Percentiles rank a stretch among this genome's conserved stretches.
Conservation (phyloP, 169 alveolate genomes). For the Plasmodium malariae region DNA sequence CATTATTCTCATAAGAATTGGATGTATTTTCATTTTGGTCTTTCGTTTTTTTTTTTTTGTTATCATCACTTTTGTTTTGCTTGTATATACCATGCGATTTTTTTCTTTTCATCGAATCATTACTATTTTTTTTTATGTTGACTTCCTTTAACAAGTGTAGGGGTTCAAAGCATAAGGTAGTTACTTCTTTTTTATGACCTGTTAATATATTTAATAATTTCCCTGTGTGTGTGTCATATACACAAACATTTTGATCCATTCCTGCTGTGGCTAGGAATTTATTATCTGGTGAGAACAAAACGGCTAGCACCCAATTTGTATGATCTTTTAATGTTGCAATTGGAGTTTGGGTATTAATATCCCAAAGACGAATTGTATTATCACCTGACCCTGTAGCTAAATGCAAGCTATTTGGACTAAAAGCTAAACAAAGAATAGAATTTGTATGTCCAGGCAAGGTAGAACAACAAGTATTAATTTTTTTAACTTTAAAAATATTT, state of each 20-base stretch:
- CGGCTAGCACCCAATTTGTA: constrained; percentile 93
- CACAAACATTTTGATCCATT: constrained; percentile 90
- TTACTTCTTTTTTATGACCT: constrained; percentile 83
- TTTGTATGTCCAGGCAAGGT: constrained; percentile 94
- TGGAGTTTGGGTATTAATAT: constrained; percentile 94
- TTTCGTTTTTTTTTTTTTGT: neutral
- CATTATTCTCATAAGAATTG: neutral
- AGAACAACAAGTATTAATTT: constrained; percentile 92
- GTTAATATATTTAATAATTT: constrained; percentile 72
- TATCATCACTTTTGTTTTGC: neutral
- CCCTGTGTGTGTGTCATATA: constrained; percentile 89
- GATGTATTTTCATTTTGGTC: neutral
- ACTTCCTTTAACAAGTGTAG: constrained; percentile 84
- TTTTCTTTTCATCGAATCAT: constrained; percentile 11
- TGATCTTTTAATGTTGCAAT: constrained; percentile 93
- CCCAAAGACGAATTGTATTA: constrained; percentile 95
- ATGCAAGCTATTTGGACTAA: constrained; percentile 93
- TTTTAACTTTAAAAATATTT: constrained; percentile 90
- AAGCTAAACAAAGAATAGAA: constrained; percentile 90
- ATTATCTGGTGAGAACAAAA: constrained; percentile 96
- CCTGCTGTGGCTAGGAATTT: constrained; percentile 93
- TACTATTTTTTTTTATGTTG: constrained; percentile 15
- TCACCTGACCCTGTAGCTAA: constrained; percentile 97
- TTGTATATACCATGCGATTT: neutral
- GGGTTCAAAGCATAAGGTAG: constrained; percentile 92